Conservation (phyloP, 345 rosid species). For the Aethionema arabicum region DNA sequence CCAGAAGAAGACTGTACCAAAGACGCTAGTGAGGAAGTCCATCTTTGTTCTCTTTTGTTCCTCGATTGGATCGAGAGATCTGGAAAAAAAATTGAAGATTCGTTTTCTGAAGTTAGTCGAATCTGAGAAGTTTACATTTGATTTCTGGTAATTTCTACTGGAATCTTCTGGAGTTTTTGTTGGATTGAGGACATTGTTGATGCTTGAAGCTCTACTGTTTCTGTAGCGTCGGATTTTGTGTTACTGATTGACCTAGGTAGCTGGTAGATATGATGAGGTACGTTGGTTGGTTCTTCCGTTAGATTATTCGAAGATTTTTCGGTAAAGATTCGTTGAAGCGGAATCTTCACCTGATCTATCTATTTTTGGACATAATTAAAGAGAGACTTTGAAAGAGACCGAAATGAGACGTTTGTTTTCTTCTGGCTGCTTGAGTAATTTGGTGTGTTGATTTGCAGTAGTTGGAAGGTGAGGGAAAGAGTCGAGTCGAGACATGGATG, state of each 20-base stretch:
- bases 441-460: not conserved
- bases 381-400: not conserved
- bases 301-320: conserved; percentile 15
- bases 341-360: conserved; percentile 22
- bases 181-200: conserved; percentile 13
- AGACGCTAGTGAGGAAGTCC: not conserved
- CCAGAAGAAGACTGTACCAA: not conserved
- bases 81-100: conserved; percentile 22
- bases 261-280: conserved; percentile 15
- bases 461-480: conserved; percentile 22
- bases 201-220: conserved; percentile 19
- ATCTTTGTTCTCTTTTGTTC: conserved; percentile 4
- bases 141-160: not conserved
- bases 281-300: conserved; percentile 9
- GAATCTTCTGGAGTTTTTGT: not conserved
- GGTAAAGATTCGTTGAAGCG: not conserved
- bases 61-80: conserved; percentile 26
- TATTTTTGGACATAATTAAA: not conserved
- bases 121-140: conserved; percentile 24
- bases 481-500: conserved; percentile 60
- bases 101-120: conserved; percentile 17
- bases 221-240: not conserved
- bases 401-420: not conserved
- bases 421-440: not conserved
- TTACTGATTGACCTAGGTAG: conserved; percentile 11